These are phyloP conservation scores for Terfezia boudieri DNA, from an alignment of 495 filamentous ascomycete genomes.

Conservation along the genomic window DNA sequence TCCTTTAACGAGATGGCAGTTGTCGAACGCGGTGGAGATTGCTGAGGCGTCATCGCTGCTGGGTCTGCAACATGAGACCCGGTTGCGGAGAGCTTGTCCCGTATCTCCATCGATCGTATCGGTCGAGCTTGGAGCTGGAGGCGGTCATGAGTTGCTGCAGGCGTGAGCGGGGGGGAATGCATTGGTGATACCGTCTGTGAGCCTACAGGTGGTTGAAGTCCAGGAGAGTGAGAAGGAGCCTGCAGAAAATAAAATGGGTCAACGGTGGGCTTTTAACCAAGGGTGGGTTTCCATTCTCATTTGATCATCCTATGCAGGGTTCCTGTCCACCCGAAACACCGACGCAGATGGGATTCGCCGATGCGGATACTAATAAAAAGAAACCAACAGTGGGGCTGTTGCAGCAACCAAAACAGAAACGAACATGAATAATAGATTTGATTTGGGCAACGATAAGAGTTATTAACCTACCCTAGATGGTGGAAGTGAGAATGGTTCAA, in stretches of 20 bases:
- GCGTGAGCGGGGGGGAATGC: slow-evolving; percentile 78
- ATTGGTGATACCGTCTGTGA: slow-evolving; percentile 24
- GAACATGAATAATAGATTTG: not conserved
- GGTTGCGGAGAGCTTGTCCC: not conserved
- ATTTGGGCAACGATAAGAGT: not conserved
- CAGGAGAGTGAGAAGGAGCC: not conserved
- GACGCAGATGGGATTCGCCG: not conserved
- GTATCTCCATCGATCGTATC: slow-evolving; percentile 15
- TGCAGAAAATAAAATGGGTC: not conserved
- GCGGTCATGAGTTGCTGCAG: slow-evolving; percentile 37
- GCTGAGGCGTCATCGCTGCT: slow-evolving; percentile 24
- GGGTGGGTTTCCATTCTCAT: not conserved
- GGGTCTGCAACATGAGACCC: not conserved
- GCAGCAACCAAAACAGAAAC: not conserved
- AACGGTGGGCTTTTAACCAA: not conserved
- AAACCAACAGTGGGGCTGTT: not conserved
- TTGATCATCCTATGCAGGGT: not conserved
- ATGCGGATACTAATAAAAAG: not conserved
- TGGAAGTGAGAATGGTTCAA: not conserved
- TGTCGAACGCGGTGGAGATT: slow-evolving; percentile 11
- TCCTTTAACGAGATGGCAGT: slow-evolving; percentile 13
- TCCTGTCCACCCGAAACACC: not conserved
- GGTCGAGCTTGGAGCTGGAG: slow-evolving; percentile 14
- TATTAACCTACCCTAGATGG: not conserved
- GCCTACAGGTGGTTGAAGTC: not conserved